Percentiles rank a stretch among this genome's conserved stretches.
phyloP scores from a whole-genome alignment of 371 early-diverging fungal genomes.

The Mortierella sp. region DNA sequence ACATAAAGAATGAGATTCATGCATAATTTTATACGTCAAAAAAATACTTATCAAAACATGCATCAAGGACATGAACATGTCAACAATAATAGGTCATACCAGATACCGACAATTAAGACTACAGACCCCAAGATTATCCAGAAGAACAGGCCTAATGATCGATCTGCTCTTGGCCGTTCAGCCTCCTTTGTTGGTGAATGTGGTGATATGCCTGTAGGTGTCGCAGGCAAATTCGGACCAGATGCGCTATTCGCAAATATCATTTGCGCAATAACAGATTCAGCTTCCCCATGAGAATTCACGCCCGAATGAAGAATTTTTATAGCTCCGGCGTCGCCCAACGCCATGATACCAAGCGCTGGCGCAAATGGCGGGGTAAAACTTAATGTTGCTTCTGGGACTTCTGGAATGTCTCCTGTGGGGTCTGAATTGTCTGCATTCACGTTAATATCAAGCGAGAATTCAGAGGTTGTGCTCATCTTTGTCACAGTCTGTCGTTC shows the following conservation, averaged over 20 bases:
- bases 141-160: constrained; percentile 42
- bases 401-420: neutral
- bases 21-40: neutral
- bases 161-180: constrained; percentile 27
- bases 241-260: constrained; percentile 27
- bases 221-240: constrained; percentile 1
- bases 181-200: neutral
- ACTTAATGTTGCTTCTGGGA: neutral
- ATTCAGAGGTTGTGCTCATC: constrained; percentile 8
- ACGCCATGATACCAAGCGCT: constrained; percentile 30
- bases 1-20: neutral
- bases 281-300: constrained; percentile 2
- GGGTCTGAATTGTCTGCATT: neutral
- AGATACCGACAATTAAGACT: constrained; percentile 41
- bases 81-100: constrained; percentile 18
- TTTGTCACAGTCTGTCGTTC: neutral
- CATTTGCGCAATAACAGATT: constrained; percentile 41
- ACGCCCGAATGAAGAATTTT: constrained; percentile 20
- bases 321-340: constrained; percentile 27
- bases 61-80: no score
- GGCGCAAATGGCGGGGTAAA: neutral
- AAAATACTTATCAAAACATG: no score
- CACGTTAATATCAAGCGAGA: neutral
- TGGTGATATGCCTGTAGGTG: neutral
- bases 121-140: constrained; percentile 48